These are phyloP conservation scores for Bjerkandera adusta DNA, from an alignment of 1,284 basidiomycete genomes.

Conservation along the genomic window DNA sequence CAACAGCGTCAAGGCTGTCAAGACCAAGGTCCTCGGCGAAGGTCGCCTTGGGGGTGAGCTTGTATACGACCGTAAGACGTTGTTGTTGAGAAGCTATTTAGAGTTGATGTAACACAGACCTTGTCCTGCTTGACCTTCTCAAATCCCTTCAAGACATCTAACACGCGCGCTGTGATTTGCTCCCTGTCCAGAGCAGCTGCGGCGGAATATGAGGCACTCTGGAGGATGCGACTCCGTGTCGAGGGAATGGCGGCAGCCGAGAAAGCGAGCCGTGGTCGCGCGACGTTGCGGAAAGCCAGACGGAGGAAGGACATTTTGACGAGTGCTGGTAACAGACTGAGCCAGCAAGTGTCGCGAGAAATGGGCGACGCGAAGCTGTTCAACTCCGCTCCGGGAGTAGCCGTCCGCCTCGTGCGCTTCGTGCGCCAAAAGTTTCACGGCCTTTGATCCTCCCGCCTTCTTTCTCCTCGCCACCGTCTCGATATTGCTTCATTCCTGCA, in stretches of 20 bases:
- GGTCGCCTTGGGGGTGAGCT: constrained; percentile 76
- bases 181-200: constrained; percentile 73
- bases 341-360: constrained; percentile 6
- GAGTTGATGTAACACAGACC: constrained; percentile 41
- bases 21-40: constrained; percentile 91
- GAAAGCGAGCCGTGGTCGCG: constrained; percentile 29
- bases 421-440: constrained; percentile 9
- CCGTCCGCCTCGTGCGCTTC: constrained; percentile 3
- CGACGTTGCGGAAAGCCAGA: constrained; percentile 35
- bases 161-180: constrained; percentile 78
- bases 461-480: too few species aligned
- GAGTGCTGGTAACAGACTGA: constrained; percentile 4
- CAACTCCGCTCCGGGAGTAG: constrained; percentile 15
- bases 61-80: constrained; percentile 8
- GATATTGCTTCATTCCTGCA: too few species aligned
- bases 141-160: constrained; percentile 91
- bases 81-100: too few species aligned
- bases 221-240: constrained; percentile 32
- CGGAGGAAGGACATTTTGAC: constrained; percentile 42
- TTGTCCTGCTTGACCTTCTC: constrained; percentile 91
- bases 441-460: too few species aligned
- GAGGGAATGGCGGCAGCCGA: constrained; percentile 25
- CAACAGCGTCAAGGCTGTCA: constrained; percentile 96
- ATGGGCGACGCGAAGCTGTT: constrained; percentile 4
- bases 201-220: constrained; percentile 71